Base-by-base conservation (phyloP, 768 basidiomycete genomes). In the Lentinula lateritia region DNA sequence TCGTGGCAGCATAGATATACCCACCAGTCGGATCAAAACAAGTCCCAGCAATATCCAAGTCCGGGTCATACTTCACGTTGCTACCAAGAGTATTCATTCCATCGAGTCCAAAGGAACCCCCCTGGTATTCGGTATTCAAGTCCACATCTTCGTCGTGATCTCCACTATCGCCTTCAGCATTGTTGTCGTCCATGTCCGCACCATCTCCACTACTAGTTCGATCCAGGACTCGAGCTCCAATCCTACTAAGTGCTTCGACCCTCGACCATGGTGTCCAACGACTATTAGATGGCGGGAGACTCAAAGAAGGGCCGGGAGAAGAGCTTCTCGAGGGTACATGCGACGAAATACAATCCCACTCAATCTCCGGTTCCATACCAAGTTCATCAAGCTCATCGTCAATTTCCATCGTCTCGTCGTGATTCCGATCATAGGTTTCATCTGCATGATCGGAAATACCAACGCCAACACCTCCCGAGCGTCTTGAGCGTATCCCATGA, bases 21-120 rank as follows among this genome's bases (percentile, higher is more conserved):
- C 80, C 78, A 2, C 90, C 90, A 5, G 72, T 73, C 16, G 88
- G 89, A 70, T 91, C 90, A 65, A 91, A 92, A 63, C 86, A 90
- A 42, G 82, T 76, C 12, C 90, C 90, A 2, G 89, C 88, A 54
- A 92, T 72, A 67, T 88, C 85, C 41, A 82, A 67, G 60, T 82
- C 79, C 6, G 74, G 71, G 34, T 74, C 67, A 55, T 70, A 68
- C 16, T 43, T 35, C 13, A 9, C 6, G 54, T 18, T 32, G 1
- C 28, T 39, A n/a, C 50, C 6, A 52, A 15, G 38, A 13, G 9
- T 39, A 39, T 13, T 1, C 38, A 54, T 7, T 52, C n/a, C 28
- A 16, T 50, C 5, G 7, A 18, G 8, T 46, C 45, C 45, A n/a
- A 10, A 42, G 23, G 16, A 34, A 32, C 50, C 50, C 34, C 10